Conservation (phyloP, 2,329 filamentous ascomycete species). For the Alternaria viburni region DNA sequence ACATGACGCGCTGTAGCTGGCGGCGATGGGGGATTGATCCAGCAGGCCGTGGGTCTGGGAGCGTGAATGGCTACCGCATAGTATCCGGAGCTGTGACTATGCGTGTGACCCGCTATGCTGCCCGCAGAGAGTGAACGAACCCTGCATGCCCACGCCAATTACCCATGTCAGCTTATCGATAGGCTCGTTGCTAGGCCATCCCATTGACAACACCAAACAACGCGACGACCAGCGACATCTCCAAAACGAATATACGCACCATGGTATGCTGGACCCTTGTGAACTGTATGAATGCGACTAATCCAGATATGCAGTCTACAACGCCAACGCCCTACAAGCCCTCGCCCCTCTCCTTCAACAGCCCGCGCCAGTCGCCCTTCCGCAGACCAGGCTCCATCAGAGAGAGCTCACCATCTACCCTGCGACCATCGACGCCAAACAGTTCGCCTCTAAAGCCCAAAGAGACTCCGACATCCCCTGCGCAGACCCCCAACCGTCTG, state of each 20-base stretch:
- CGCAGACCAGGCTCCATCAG: conserved; percentile 51
- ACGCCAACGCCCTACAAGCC: conserved; percentile 49
- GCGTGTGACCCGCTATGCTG: neutral
- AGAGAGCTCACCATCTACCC: conserved; percentile 48
- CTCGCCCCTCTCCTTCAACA: conserved; percentile 53
- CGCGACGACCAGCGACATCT: neutral
- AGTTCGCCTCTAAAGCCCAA: conserved; percentile 50
- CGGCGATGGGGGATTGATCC: neutral
- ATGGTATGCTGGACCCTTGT: conserved; percentile 8
- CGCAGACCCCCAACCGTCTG: conserved; percentile 37
- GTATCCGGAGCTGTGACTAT: neutral
- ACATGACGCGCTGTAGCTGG: conserved; percentile 6
- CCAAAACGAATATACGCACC: neutral
- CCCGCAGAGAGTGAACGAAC: neutral
- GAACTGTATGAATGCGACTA: neutral
- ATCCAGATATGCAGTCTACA: conserved; percentile 29
- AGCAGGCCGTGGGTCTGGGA: neutral
- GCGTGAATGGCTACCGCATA: neutral
- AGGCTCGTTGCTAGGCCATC: conserved; percentile 5
- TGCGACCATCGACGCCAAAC: conserved; percentile 49
- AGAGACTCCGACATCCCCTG: conserved; percentile 34
- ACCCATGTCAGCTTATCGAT: conserved; percentile 6
- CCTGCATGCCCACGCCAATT: neutral
- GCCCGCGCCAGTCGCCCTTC: conserved; percentile 54
- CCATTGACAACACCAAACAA: conserved; percentile 7